Evolutionary conservation across 2,329 filamentous ascomycete genomes (phyloP).

Genomic region (Neopestalotiopsis rosae): DNA sequence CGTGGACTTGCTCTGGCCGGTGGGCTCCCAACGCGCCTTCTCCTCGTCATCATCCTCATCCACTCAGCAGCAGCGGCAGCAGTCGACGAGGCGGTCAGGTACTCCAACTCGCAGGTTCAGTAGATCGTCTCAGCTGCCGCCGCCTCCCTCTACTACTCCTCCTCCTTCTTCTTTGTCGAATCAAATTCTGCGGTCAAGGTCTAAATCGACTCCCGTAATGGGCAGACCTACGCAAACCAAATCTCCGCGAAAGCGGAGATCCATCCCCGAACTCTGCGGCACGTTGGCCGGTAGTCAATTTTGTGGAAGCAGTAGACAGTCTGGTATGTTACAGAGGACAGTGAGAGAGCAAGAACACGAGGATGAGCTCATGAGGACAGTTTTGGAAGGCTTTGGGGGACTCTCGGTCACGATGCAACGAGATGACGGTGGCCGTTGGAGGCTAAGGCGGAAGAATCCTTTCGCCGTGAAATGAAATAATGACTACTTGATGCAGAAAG

Average conservation of each 20-base stretch:
- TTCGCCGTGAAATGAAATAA: constrained; percentile 17
- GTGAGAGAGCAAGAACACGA: constrained; percentile 12
- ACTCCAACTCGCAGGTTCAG: not conserved
- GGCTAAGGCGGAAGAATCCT: constrained; percentile 12
- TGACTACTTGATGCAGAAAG: not conserved
- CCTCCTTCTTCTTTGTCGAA: constrained; percentile 15
- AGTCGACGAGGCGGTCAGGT: constrained; percentile 18
- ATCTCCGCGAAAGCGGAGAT: constrained; percentile 7
- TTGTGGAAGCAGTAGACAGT: not conserved
- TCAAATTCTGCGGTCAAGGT: not conserved
- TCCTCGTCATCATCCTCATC: constrained; percentile 10
- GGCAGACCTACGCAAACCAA: not conserved
- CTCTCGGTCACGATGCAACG: constrained; percentile 16
- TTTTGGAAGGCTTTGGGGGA: constrained; percentile 12
- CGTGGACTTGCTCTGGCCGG: constrained; percentile 47
- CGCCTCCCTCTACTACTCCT: not conserved
- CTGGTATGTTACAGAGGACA: not conserved
- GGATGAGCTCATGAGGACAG: constrained; percentile 15
- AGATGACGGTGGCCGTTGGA: constrained; percentile 16
- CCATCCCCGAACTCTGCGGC: constrained; percentile 7
- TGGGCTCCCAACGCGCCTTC: constrained; percentile 29
- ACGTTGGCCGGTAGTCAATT: not conserved
- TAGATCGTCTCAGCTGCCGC: not conserved
- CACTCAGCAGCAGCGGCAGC: constrained; percentile 8
- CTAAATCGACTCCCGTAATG: not conserved